Evolutionary conservation across 441 rosid species (phyloP).

Genomic region (Gossypium lobatum): DNA sequence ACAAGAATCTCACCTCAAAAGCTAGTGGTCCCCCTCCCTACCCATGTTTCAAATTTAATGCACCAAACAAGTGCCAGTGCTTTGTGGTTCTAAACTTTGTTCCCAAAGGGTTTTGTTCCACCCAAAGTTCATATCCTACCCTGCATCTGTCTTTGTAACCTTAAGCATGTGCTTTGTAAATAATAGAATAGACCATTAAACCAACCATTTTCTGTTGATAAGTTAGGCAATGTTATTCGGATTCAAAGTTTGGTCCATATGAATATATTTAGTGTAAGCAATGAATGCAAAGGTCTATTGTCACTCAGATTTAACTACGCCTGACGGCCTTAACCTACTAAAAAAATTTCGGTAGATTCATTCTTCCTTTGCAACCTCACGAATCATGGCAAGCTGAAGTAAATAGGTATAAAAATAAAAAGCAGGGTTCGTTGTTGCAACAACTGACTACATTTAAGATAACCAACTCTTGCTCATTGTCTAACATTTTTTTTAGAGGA

Average conservation of each 20-base stretch:
- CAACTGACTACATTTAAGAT: not conserved
- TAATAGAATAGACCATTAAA: not conserved
- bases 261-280: not conserved
- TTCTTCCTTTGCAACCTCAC: not conserved
- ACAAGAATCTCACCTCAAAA: conserved; percentile 4
- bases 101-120: not conserved
- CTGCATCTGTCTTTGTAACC: not conserved
- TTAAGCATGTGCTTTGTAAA: not conserved
- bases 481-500: too few species aligned
- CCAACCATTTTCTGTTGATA: not conserved
- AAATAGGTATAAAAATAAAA: not conserved
- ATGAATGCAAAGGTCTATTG: too few species aligned
- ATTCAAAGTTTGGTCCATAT: not conserved
- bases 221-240: not conserved
- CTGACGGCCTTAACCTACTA: not conserved
- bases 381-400: not conserved
- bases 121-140: not conserved
- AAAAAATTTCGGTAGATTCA: not conserved
- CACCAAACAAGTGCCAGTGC: not conserved
- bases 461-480: not conserved
- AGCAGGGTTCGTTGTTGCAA: not conserved
- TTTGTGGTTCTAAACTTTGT: conserved; percentile 5
- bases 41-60: conserved; percentile 8
- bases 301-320: not conserved
- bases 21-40: conserved; percentile 15